phyloP scores from a whole-genome alignment of 306 rosid species.

The Coriaria nepalensis region DNA sequence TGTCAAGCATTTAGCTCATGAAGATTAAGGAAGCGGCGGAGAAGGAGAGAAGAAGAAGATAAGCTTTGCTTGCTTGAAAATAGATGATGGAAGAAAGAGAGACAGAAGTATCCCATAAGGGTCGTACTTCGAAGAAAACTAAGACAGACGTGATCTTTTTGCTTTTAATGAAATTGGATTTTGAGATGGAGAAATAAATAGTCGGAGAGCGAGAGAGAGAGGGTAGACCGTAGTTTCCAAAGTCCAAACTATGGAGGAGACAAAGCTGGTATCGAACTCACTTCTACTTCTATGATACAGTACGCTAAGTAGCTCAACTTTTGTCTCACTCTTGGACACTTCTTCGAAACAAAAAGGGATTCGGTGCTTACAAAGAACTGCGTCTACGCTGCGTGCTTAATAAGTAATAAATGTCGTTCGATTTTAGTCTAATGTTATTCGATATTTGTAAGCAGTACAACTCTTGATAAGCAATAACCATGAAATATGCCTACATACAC shows the following conservation, averaged over 20 bases:
- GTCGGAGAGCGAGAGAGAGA: conserved; percentile 11
- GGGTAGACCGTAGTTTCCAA: not conserved
- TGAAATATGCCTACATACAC: too few species aligned
- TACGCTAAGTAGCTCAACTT: too few species aligned
- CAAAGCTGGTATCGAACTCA: conserved; percentile 18
- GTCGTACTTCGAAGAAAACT: not conserved
- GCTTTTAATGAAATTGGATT: not conserved
- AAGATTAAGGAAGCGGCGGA: not conserved
- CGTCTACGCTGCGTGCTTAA: too few species aligned
- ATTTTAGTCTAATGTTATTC: too few species aligned
- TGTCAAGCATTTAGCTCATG: conserved; percentile 25
- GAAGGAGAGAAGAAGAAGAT: conserved; percentile 2
- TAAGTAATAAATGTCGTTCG: too few species aligned
- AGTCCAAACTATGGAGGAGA: conserved; percentile 4
- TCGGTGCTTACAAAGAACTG: too few species aligned
- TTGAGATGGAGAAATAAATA: not conserved
- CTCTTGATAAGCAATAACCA: too few species aligned
- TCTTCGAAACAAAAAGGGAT: too few species aligned
- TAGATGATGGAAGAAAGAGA: not conserved
- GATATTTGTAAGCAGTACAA: too few species aligned
- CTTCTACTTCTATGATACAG: conserved; percentile 3
- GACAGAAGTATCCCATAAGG: not conserved
- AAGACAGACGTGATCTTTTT: not conserved
- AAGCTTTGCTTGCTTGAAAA: too few species aligned
- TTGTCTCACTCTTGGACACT: too few species aligned